A percentile compares a stretch with the other conserved stretches of the same genome.
These are phyloP conservation scores for Ceratopteris richardii DNA, from an alignment of 75 land plant species.

Conservation along the genomic window DNA sequence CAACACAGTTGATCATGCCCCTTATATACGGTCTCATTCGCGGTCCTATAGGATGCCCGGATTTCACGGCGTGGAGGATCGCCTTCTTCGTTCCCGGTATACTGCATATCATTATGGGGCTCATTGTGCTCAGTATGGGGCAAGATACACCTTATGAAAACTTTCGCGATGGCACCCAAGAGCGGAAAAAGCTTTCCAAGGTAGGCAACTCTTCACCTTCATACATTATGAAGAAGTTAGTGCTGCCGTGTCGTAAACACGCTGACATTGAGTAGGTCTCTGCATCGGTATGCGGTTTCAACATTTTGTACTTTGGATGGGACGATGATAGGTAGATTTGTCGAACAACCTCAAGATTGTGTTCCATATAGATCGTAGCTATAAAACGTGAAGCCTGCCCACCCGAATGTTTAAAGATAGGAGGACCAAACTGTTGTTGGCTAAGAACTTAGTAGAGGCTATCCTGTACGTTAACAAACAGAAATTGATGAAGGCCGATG, in stretches of 20 bases:
- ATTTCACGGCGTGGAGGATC: not conserved
- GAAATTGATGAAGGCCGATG: no score
- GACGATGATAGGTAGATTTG: no score
- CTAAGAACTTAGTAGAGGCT: no score
- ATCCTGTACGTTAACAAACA: no score
- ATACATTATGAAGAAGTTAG: not conserved
- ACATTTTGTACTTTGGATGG: no score
- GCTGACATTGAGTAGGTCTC: not conserved
- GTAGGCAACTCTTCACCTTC: slow-evolving; percentile 17
- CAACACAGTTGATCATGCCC: slow-evolving; percentile 36
- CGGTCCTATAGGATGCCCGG: not conserved
- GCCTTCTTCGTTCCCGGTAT: slow-evolving; percentile 20
- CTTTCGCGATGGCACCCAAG: slow-evolving; percentile 9
- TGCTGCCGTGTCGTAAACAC: not conserved
- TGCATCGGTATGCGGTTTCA: no score
- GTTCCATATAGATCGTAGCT: no score
- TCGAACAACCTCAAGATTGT: no score
- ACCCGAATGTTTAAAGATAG: no score
- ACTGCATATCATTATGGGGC: slow-evolving; percentile 15
- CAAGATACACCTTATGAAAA: slow-evolving; percentile 16
- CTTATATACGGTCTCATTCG: slow-evolving; percentile 16
- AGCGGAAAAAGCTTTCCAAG: slow-evolving; percentile 23
- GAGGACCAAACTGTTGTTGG: no score
- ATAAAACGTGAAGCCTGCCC: no score
- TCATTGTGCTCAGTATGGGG: slow-evolving; percentile 9